Base-by-base conservation (phyloP, 345 rosid genomes). In the Lagerstroemia speciosa region DNA sequence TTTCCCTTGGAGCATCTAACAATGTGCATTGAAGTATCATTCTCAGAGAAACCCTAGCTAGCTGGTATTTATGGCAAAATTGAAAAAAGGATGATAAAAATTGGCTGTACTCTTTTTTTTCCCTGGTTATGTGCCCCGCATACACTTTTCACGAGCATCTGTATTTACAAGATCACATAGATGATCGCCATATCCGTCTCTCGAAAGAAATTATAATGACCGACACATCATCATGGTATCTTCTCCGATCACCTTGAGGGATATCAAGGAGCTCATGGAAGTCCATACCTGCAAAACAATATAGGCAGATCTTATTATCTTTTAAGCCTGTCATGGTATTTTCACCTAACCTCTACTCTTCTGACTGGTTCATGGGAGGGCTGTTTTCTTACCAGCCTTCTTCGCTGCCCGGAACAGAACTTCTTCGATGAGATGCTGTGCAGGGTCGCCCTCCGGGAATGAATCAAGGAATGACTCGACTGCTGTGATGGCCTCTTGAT, bases 161-260 rank as follows among this genome's bases (percentile, higher is more conserved):
- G 17, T 27, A 58, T 58, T 58, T 58, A 58, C 63, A 58, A 33
- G 32, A 77, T 84, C 77, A 87, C 88, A 82, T 78, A 34, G 88
- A 87, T 27, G 99, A 94, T 69, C 86, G 82, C 99, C 99, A 94
- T 67, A 91, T 94, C 72, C 96, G 87, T 66, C 99, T 97, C 72
- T 89, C 93, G 34, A 94, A 82, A 61, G 99, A 94, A 65, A 94
- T 82, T 32, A 94, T 82, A 46, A 94, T 91, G 27, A 89, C 85
- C 0, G 96, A 88, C 45, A 94, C 90, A 65, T 94, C 99, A 46
- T 94, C 99, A 30, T 94, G 99, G 81, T 94, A 94, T 77, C 76
- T 76, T 14, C 99, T 78, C 17, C 97, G 87, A 33, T 91, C 88
- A 41, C 99, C 99, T 79, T 88, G 95, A 29, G 99, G 96, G 55